Evolutionary conservation across 2,329 filamentous ascomycete genomes (phyloP), one percentile per base, ranked within the genome.

Genomic region (Phaeosphaeriaceae sp.): DNA sequence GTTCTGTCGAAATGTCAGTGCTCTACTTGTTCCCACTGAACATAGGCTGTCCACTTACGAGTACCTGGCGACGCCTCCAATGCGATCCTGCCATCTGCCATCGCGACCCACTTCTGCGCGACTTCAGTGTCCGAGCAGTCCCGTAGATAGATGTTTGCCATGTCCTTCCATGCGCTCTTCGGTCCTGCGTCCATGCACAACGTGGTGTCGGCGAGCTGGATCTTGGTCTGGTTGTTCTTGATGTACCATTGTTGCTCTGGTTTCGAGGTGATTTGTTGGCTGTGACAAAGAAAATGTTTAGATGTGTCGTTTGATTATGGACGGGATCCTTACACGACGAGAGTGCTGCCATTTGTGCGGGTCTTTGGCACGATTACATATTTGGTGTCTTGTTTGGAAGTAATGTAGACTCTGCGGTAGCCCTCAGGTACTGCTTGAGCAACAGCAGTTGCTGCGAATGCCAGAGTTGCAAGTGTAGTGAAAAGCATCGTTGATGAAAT

Each of bases 81-180:
- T 1, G 67, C 69, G 47, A 75, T 74, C 2, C 73, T 61, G 7
- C 73, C 73, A 53, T 76, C 73, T 22, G 60, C 61, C 67, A 71
- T 70, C 7, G 63, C 69, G 19, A 60, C 60, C 70, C 69, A 75
- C 26, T 69, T 66, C 55, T 75, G 73, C 11, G 59, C 66, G 3
- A 52, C 58, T 19, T 67, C 68, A 3, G 65, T 68, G 19, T 59
- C 61, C 3, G 63, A 52, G 59, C 73, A 76, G 3, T 66, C 63
- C 23, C 69, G 66, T 5, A 74, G 52, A 24, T 61, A 70, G 47
- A 76, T 65, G 50, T 52, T 63, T 8, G 60, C 72, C 72, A 75
- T 75, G 44, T 76, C 71, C 57, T 72, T 74, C 72, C 72, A 75
- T n/a, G 61, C 67, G 15, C 67, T 68, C 55, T 71, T 68, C 2